phyloP scores from a whole-genome alignment of 2,329 filamentous ascomycete species.

The Didymella glomerata region DNA sequence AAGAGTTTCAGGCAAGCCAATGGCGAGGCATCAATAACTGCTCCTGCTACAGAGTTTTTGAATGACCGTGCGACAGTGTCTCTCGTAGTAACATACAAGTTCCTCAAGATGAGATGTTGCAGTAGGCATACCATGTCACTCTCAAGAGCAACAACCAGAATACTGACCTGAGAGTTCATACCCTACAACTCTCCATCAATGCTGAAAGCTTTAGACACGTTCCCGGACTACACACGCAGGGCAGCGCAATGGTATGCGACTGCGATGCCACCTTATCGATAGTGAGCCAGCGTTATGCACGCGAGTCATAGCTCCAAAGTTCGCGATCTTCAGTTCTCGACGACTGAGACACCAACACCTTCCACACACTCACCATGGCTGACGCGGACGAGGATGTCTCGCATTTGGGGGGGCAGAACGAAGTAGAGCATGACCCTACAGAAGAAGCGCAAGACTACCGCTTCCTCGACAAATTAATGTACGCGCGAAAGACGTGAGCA shows the following conservation, averaged over 20 bases:
- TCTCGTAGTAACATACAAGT: not conserved
- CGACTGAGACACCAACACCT: not conserved
- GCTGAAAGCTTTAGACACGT: not conserved
- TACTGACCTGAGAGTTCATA: not conserved
- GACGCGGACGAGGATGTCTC: conserved; percentile 50
- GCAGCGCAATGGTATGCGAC: not conserved
- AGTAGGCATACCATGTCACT: not conserved
- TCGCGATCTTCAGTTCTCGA: conserved; percentile 14
- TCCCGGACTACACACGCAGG: not conserved
- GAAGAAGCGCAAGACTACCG: conserved; percentile 90
- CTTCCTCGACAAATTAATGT: conserved; percentile 68
- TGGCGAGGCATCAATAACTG: no score
- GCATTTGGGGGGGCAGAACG: conserved; percentile 34
- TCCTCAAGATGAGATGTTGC: not conserved
- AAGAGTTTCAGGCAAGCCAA: not conserved
- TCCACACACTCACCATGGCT: conserved; percentile 35
- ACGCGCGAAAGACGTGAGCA: conserved; percentile 40
- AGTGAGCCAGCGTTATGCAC: conserved; percentile 11
- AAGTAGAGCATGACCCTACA: conserved; percentile 62
- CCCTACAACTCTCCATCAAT: no score
- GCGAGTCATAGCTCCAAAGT: conserved; percentile 23
- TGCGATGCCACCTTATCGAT: conserved; percentile 12
- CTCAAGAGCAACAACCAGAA: not conserved
- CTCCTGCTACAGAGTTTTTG: not conserved
- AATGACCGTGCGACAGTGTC: not conserved